A percentile compares a stretch with the other conserved stretches of the same genome.
phyloP scores from a whole-genome alignment of 805 yeast species.

The Cyberlindnera sargentensis region DNA sequence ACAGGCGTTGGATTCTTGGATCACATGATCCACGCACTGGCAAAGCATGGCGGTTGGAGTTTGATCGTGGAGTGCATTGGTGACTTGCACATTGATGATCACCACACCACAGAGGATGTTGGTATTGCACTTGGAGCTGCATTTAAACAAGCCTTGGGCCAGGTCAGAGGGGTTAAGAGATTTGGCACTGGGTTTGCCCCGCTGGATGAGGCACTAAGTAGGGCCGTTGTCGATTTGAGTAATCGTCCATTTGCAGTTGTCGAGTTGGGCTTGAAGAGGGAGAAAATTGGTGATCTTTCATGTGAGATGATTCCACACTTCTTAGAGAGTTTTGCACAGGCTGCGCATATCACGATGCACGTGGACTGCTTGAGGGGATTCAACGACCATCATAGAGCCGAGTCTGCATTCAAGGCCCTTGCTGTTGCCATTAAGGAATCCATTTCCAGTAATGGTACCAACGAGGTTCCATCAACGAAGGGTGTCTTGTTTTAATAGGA shows the following conservation, averaged over 20 bases:
- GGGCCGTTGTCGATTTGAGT: slow-evolving; percentile 94
- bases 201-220: slow-evolving; percentile 87
- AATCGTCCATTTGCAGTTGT: slow-evolving; percentile 89
- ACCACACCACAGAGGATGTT: slow-evolving; percentile 93
- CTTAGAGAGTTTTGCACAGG: slow-evolving; percentile 87
- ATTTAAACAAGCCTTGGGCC: slow-evolving; percentile 84
- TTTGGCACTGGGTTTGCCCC: slow-evolving; percentile 95
- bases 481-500: slow-evolving; percentile 67
- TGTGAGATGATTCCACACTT: slow-evolving; percentile 99
- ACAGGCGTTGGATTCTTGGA: slow-evolving; percentile 95
- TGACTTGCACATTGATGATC: slow-evolving; percentile 94
- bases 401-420: slow-evolving; percentile 91
- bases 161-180: slow-evolving; percentile 82
- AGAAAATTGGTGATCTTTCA: slow-evolving; percentile 84
- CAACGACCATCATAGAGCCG: slow-evolving; percentile 96
- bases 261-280: slow-evolving; percentile 85
- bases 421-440: slow-evolving; percentile 92
- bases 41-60: slow-evolving; percentile 97
- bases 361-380: slow-evolving; percentile 91
- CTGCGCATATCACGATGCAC: slow-evolving; percentile 85
- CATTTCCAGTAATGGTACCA: slow-evolving; percentile 68
- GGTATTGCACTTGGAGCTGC: slow-evolving; percentile 89
- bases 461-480: slow-evolving; percentile 94
- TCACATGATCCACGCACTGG: slow-evolving; percentile 96
- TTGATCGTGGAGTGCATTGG: slow-evolving; percentile 84